Evolutionary conservation across 305 asterid genomes (phyloP), one percentile per base, ranked within the genome.

Genomic region (Striga hermonthica): DNA sequence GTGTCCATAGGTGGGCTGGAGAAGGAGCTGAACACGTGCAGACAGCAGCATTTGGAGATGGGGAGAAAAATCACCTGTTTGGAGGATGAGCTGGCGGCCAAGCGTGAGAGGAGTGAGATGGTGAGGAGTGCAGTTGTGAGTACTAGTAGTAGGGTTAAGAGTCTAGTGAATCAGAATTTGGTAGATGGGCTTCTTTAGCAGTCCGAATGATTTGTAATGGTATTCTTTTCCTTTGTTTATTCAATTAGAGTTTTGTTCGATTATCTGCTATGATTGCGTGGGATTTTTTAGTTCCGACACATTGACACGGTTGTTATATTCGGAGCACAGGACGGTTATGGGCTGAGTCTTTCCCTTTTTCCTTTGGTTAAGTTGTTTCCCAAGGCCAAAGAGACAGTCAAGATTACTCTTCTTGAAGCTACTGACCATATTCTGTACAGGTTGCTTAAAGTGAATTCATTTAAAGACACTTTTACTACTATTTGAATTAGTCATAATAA

Each of bases 251-350:
- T n/a, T n/a, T n/a, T n/a, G n/a, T n/a, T n/a, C n/a, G n/a, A n/a
- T n/a, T n/a, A n/a, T n/a, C n/a, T n/a, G n/a, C n/a, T n/a, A n/a
- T n/a, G n/a, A n/a, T n/a, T 60, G 31, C 43, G 72, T 57, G 62
- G 37, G 43, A 40, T 67, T 65, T n/a, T 47, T 13, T 44, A 49
- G 15, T 48, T 55, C 34, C 65, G 36, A 63, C 49, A 9, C 64
- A 9, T 15, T 44, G 9, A 16, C 62, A n/a, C n/a, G 49, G n/a
- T 31, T 72, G 62, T 60, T 64, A 3, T 72, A 44, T 44, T 8
- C 9, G 66, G 68, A 22, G 64, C 72, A 13, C 74, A 92, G 97
- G 96, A 74, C 83, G 96, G 74, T 85, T 91, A 84, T 91, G 98
- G 97, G 97, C 97, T 0, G 98, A n/a, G n/a, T n/a, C n/a, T n/a